Evolutionary conservation across 1,284 basidiomycete genomes (phyloP).

Genomic region (Gymnopus androsaceus): DNA sequence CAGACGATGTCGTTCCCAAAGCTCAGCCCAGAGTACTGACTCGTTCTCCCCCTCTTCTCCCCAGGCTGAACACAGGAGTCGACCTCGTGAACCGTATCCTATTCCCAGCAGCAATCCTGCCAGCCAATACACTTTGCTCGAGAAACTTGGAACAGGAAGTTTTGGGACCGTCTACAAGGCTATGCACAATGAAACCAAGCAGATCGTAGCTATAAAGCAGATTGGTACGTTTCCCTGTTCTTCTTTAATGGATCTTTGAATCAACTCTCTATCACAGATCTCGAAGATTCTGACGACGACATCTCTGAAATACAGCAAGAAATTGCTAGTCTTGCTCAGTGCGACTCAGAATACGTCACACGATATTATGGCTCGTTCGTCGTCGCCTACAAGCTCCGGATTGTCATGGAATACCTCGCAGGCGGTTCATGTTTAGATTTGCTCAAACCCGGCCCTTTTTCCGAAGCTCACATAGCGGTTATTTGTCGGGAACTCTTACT

Average conservation of each 20-base stretch:
- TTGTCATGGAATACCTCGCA: constrained; percentile 98
- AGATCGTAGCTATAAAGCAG: constrained; percentile 97
- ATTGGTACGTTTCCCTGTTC: constrained; percentile 62
- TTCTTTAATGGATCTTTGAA: constrained; percentile 5
- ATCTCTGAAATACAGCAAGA: constrained; percentile 98
- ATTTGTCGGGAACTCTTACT: constrained; percentile 90
- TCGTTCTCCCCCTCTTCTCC: constrained; percentile 53
- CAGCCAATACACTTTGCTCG: constrained; percentile 88
- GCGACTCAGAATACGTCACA: constrained; percentile 95
- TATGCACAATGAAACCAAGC: constrained; percentile 89
- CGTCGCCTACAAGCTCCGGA: constrained; percentile 97
- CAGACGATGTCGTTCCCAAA: constrained; percentile 38
- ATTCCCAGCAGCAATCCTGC: constrained; percentile 78
- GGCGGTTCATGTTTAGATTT: constrained; percentile 98
- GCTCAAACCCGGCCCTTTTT: constrained; percentile 88
- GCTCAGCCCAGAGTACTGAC: constrained; percentile 45
- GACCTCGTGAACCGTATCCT: constrained; percentile 62
- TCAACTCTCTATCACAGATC: constrained; percentile 46
- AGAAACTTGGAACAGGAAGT: constrained; percentile 96
- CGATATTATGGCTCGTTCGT: constrained; percentile 97
- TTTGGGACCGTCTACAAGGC: constrained; percentile 98
- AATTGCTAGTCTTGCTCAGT: constrained; percentile 93
- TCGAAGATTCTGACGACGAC: constrained; percentile 91
- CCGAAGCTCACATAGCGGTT: constrained; percentile 92
- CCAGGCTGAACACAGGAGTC: constrained; percentile 39